phyloP scores from a whole-genome alignment of 1,139 yeast genomes.

The Protomyces lactucae-debilis region DNA sequence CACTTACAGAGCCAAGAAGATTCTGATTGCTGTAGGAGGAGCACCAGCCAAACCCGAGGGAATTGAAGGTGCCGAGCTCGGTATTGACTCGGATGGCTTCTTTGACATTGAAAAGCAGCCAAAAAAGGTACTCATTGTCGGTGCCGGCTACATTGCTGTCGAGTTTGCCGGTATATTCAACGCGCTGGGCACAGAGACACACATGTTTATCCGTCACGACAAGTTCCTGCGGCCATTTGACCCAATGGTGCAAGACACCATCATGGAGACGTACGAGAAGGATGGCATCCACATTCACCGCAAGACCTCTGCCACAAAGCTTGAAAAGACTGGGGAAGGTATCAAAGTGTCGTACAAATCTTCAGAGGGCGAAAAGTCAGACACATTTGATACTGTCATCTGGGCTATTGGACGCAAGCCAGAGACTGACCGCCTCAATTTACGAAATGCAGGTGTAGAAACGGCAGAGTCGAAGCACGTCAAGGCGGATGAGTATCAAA shows the following conservation, averaged over 20 bases:
- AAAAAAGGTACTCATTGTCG: slow-evolving; percentile 85
- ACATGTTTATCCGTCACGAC: slow-evolving; percentile 82
- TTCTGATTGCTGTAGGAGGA: slow-evolving; percentile 93
- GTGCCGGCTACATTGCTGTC: slow-evolving; percentile 96
- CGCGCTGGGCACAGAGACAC: slow-evolving; percentile 82
- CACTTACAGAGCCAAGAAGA: slow-evolving; percentile 69
- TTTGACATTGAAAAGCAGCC: slow-evolving; percentile 78
- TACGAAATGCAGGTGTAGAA: slow-evolving; percentile 70
- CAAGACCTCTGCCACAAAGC: slow-evolving; percentile 46
- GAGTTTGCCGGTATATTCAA: slow-evolving; percentile 93
- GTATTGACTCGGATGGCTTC: slow-evolving; percentile 88
- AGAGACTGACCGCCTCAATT: slow-evolving; percentile 58
- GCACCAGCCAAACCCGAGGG: slow-evolving; percentile 62
- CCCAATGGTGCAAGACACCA: slow-evolving; percentile 66
- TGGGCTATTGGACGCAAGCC: slow-evolving; percentile 96
- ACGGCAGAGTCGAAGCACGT: slow-evolving; percentile 56
- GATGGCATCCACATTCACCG: slow-evolving; percentile 79
- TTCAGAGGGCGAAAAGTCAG: slow-evolving; percentile 39
- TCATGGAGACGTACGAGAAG: slow-evolving; percentile 72
- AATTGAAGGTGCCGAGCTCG: slow-evolving; percentile 76
- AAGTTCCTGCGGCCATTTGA: slow-evolving; percentile 86
- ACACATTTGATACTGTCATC: slow-evolving; percentile 73
- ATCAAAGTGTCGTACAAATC: slow-evolving; percentile 62
- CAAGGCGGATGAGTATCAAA: slow-evolving; percentile 80
- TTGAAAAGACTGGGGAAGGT: slow-evolving; percentile 49